Evolutionary conservation across 139 green algal genomes (phyloP).

Genomic region (Chlorella vulgaris): DNA sequence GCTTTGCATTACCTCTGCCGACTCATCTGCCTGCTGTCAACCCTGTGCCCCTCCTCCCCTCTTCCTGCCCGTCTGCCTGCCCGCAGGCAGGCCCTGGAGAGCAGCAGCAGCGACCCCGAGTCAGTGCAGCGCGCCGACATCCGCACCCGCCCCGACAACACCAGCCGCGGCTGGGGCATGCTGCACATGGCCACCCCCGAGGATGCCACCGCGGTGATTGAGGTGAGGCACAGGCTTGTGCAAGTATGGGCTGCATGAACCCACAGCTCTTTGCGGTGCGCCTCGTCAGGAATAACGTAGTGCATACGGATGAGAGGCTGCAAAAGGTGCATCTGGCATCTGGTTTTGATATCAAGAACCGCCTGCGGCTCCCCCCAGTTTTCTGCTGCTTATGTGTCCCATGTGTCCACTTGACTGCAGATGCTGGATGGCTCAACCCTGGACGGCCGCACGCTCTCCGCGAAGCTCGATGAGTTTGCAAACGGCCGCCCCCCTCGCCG

Average conservation of each 20-base stretch:
- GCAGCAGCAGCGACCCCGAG: background rate
- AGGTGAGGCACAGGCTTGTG: background rate
- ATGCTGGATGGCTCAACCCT: constrained; percentile 26
- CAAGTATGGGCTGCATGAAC: background rate
- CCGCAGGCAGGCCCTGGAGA: background rate
- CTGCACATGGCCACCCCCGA: background rate
- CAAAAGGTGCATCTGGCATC: too few relatives aligned
- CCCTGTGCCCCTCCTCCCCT: background rate
- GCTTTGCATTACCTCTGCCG: too few relatives aligned
- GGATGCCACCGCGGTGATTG: constrained; percentile 3
- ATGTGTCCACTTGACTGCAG: too few relatives aligned
- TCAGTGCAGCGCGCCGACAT: constrained; percentile 47
- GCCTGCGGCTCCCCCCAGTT: too few relatives aligned
- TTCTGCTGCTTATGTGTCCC: too few relatives aligned
- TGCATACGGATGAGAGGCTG: too few relatives aligned
- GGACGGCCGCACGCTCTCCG: constrained; percentile 32
- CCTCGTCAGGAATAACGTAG: too few relatives aligned
- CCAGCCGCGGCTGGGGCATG: constrained; percentile 23
- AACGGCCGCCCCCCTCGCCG: too few relatives aligned
- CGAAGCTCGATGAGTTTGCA: constrained; percentile 39
- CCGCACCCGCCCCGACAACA: constrained; percentile 27
- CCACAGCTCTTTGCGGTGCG: background rate
- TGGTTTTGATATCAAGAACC: too few relatives aligned
- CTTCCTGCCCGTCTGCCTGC: background rate
- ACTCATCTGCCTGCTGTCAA: too few relatives aligned